Conservation (phyloP, 768 basidiomycete species). For the Mycena galopus region DNA sequence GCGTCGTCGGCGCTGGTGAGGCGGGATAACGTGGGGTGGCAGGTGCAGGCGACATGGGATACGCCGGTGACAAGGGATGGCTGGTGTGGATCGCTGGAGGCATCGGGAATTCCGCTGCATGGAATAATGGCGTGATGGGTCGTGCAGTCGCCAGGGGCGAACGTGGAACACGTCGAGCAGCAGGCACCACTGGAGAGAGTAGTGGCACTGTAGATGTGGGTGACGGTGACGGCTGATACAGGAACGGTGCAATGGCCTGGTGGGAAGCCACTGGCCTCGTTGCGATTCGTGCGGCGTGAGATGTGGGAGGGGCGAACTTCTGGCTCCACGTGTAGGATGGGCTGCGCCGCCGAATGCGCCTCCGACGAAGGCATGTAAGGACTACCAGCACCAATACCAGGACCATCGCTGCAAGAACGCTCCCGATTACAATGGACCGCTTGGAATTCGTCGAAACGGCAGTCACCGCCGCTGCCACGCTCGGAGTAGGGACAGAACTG, state of each 20-base stretch:
- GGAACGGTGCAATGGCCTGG: not conserved
- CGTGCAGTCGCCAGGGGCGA: slow-evolving; percentile 22
- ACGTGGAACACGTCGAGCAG: slow-evolving; percentile 13
- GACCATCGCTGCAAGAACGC: not conserved
- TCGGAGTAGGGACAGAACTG: not conserved
- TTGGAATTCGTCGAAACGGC: slow-evolving; percentile 7
- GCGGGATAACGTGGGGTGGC: not conserved
- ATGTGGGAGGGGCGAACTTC: slow-evolving; percentile 4
- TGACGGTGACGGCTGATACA: not conserved
- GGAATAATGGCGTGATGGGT: slow-evolving; percentile 3
- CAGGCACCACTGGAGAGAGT: not conserved
- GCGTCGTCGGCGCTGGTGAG: slow-evolving; percentile 6
- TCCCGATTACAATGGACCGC: not conserved
- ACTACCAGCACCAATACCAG: not conserved
- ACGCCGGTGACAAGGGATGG: too few relatives aligned
- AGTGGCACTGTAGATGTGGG: not conserved
- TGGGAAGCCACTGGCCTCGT: not conserved
- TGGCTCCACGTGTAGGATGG: not conserved
- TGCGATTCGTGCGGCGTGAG: not conserved
- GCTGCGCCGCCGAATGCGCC: slow-evolving; percentile 4
- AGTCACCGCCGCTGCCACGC: not conserved
- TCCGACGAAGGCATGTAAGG: slow-evolving; percentile 3
- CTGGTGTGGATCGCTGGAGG: not conserved
- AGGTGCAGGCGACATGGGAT: too few relatives aligned
- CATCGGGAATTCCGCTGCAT: not conserved